Conservation (phyloP, 176 grass and related monocot genomes). For the Zea luxurians region DNA sequence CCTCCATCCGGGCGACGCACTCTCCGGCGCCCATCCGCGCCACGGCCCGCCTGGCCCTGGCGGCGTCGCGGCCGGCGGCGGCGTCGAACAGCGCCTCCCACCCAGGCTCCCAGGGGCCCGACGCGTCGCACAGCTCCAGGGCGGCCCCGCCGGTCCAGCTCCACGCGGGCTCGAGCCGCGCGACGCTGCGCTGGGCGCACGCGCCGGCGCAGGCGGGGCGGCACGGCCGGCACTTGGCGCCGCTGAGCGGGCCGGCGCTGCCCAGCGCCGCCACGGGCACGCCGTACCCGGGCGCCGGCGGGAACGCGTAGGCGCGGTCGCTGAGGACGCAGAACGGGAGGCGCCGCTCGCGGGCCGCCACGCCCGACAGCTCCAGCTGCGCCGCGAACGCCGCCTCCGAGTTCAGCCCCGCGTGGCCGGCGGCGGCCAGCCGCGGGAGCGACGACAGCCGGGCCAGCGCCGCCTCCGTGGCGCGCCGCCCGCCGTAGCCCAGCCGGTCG, state of each 20-base stretch:
- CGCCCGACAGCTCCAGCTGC: constrained; percentile 40
- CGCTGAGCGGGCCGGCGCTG: constrained; percentile 68
- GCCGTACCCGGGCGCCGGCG: constrained; percentile 33
- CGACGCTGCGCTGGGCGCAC: constrained; percentile 8
- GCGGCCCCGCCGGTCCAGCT: constrained; percentile 63
- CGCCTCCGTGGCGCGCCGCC: constrained; percentile 21
- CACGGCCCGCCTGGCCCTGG: constrained; percentile 23
- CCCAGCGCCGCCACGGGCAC: constrained; percentile 69
- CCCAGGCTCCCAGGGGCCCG: constrained; percentile 43
- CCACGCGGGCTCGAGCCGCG: constrained; percentile 30
- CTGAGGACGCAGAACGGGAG: constrained; percentile 73
- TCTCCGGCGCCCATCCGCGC: constrained; percentile 14
- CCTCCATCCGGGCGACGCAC: constrained; percentile 51
- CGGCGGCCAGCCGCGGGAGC: constrained; percentile 44
- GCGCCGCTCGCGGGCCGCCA: constrained; percentile 19
- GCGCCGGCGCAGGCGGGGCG: constrained; percentile 32
- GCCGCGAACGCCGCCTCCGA: constrained; percentile 73
- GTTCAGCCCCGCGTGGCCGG: constrained; percentile 53
- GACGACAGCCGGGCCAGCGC: constrained; percentile 64
- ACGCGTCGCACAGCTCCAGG: constrained; percentile 62
- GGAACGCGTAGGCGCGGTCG: constrained; percentile 65
- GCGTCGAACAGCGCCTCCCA: constrained; percentile 67
- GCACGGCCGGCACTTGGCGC: constrained; percentile 83
- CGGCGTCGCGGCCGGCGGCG: constrained; percentile 45
- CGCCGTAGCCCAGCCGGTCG: constrained; percentile 66